A percentile compares a stretch with the other conserved stretches of the same genome.
Evolutionary conservation across 2,329 filamentous ascomycete genomes (phyloP).

Genomic region (Thielaviopsis ethacetica): DNA sequence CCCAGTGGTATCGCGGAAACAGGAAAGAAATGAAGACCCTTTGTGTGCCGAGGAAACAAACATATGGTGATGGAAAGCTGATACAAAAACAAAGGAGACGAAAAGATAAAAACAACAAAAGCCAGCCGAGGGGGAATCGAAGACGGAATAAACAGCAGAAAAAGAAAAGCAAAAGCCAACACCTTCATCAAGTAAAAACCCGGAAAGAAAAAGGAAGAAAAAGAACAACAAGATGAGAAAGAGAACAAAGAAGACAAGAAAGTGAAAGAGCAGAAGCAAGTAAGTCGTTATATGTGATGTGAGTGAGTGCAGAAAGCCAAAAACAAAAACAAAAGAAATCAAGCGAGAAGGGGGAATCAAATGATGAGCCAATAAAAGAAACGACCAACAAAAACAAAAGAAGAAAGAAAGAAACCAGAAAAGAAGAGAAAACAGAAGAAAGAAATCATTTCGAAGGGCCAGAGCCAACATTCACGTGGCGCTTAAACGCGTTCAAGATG

Average conservation of each 20-base stretch:
- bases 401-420: neutral
- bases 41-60: too few species aligned
- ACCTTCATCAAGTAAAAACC: neutral
- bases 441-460: neutral
- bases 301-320: neutral
- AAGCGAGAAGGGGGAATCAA: neutral
- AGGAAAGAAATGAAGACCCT: neutral
- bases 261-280: neutral
- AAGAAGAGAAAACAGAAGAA: neutral
- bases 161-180: neutral
- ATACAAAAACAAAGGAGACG: neutral
- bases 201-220: conserved; percentile 1
- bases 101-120: neutral
- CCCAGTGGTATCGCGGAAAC: neutral
- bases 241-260: neutral
- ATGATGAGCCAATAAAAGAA: neutral
- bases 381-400: neutral
- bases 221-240: neutral
- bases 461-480: neutral
- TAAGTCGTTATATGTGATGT: too few species aligned
- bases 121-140: neutral
- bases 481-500: conserved; percentile 5
- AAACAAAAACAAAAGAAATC: neutral
- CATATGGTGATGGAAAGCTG: neutral
- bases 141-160: conserved; percentile 1